phyloP scores from a whole-genome alignment of 495 filamentous ascomycete species.

The Penicillium daleae region DNA sequence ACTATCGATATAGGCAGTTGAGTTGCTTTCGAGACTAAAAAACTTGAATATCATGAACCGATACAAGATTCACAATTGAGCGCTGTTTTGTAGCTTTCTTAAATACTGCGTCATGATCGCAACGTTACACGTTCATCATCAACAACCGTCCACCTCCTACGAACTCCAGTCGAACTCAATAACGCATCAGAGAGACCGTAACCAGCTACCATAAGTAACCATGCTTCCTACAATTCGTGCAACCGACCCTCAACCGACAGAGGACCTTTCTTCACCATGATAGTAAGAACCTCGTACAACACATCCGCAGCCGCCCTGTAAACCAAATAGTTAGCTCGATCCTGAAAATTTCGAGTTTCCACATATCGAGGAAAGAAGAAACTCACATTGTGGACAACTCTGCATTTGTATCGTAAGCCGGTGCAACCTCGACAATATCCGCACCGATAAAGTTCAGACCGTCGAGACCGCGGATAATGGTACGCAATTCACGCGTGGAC shows the following conservation, averaged over 20 bases:
- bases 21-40: too few species aligned
- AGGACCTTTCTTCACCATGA: conserved; percentile 67
- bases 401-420: conserved; percentile 70
- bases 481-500: conserved; percentile 77
- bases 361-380: background rate
- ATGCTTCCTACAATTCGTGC: conserved; percentile 21
- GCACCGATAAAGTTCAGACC: conserved; percentile 78
- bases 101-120: background rate
- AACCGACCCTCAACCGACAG: conserved; percentile 33
- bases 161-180: background rate
- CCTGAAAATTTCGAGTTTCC: background rate
- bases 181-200: background rate
- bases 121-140: too few species aligned
- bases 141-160: background rate
- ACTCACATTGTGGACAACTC: conserved; percentile 65
- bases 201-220: background rate
- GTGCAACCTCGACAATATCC: conserved; percentile 78
- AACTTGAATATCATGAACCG: too few species aligned
- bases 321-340: background rate
- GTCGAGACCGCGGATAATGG: conserved; percentile 72
- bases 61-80: background rate
- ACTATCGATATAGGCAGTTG: too few species aligned
- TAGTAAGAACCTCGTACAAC: conserved; percentile 65
- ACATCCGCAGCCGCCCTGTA: conserved; percentile 64
- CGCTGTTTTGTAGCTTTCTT: background rate